These are phyloP conservation scores for Aspergillus awamori DNA, from an alignment of 2,329 filamentous ascomycete genomes.

Conservation along the genomic window DNA sequence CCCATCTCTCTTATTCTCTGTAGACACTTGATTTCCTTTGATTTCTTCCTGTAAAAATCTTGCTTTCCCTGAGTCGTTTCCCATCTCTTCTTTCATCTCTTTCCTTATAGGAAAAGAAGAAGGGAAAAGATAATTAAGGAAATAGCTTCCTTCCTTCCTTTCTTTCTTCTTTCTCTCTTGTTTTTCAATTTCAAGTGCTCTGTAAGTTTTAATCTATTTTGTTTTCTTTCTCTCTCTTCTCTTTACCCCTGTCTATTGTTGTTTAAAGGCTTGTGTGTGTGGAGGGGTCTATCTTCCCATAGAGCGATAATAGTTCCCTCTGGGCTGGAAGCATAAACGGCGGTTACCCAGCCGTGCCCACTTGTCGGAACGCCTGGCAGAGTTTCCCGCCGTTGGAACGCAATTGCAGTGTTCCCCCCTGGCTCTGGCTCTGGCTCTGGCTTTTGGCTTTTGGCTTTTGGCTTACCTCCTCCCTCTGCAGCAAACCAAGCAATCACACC, in stretches of 20 bases:
- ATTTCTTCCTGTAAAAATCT: not conserved
- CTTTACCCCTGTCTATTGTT: not conserved
- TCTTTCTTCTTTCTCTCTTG: not conserved
- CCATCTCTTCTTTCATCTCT: not conserved
- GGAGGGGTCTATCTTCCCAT: conserved; percentile 4
- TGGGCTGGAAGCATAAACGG: conserved; percentile 3
- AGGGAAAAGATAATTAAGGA: no score
- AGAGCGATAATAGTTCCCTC: conserved; percentile 3
- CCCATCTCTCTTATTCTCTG: not conserved
- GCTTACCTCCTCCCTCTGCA: conserved; percentile 1
- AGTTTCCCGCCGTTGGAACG: conserved; percentile 14
- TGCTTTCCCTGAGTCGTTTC: conserved; percentile 2
- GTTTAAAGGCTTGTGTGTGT: not conserved
- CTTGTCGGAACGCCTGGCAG: not conserved
- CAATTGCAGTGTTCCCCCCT: conserved; percentile 5
- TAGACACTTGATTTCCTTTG: not conserved
- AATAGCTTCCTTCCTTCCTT: no score
- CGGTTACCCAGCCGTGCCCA: conserved; percentile 2
- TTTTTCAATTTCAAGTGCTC: not conserved
- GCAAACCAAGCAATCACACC: not conserved
- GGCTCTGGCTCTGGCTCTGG: not conserved
- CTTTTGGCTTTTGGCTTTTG: conserved; percentile 3
- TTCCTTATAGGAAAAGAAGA: not conserved
- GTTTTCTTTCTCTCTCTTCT: conserved; percentile 10
- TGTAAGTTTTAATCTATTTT: conserved; percentile 3